Evolutionary conservation across 75 land plant species (phyloP).

Genomic region (Pinus albicaulis): DNA sequence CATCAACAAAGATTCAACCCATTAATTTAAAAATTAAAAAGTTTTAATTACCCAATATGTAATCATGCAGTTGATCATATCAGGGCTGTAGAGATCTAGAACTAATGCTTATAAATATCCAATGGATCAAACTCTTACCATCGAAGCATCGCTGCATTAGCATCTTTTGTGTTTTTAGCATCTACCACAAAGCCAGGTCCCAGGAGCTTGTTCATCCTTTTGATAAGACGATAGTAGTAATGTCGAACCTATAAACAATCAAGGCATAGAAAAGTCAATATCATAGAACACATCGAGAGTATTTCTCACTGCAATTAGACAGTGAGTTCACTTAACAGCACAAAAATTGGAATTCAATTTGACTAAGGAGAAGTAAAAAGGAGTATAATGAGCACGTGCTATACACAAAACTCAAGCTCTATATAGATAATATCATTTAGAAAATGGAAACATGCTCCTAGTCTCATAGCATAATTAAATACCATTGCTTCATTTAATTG

Average conservation of each 20-base stretch:
- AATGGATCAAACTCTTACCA: slow-evolving; percentile 42
- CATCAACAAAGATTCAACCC: too few relatives aligned
- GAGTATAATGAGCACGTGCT: not conserved
- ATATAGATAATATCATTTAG: not conserved
- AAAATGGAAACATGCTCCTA: not conserved
- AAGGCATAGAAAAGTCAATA: slow-evolving; percentile 11
- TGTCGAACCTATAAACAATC: slow-evolving; percentile 74
- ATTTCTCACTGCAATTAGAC: not conserved
- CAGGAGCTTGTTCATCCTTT: slow-evolving; percentile 85
- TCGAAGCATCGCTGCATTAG: slow-evolving; percentile 89
- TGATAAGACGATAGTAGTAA: slow-evolving; percentile 87
- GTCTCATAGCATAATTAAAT: not conserved
- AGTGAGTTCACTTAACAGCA: not conserved
- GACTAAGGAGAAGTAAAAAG: not conserved
- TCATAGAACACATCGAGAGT: not conserved
- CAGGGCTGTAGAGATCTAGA: not conserved
- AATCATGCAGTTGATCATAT: not conserved
- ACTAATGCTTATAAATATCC: not conserved
- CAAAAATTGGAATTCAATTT: not conserved
- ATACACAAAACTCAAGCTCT: not conserved
- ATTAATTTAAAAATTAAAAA: not conserved
- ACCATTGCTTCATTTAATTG: not conserved
- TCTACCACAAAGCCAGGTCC: slow-evolving; percentile 71
- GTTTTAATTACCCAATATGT: not conserved
- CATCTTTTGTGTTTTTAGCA: slow-evolving; percentile 90